Conservation (phyloP, 2,329 filamentous ascomycete species). For the Stagonosporopsis tanaceti region DNA sequence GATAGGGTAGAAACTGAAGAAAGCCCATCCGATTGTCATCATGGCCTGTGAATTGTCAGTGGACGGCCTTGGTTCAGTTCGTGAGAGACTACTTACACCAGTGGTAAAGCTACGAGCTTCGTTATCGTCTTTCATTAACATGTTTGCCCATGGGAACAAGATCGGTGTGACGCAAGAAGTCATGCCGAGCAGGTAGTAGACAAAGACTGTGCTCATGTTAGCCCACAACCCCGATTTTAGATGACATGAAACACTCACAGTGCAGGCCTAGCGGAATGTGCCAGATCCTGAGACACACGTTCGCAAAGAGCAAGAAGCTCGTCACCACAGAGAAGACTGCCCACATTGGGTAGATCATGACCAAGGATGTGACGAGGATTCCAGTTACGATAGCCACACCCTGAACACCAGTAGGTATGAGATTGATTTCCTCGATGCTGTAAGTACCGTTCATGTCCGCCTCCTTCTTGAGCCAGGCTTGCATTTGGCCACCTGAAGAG, state of each 20-base stretch:
- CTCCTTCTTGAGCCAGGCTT: slow-evolving; percentile 59
- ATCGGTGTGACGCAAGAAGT: slow-evolving; percentile 38
- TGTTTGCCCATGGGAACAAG: slow-evolving; percentile 37
- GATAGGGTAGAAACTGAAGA: slow-evolving; percentile 41
- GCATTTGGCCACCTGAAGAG: slow-evolving; percentile 52
- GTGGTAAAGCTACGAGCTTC: slow-evolving; percentile 51
- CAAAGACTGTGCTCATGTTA: slow-evolving; percentile 26
- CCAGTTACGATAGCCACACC: slow-evolving; percentile 57
- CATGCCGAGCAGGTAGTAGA: slow-evolving; percentile 36
- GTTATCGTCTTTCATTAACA: slow-evolving; percentile 48
- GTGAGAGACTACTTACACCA: slow-evolving; percentile 17
- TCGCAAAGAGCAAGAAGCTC: slow-evolving; percentile 50
- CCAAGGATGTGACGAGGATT: slow-evolving; percentile 58
- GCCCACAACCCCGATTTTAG: not conserved
- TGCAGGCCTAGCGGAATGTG: slow-evolving; percentile 53
- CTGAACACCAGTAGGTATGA: slow-evolving; percentile 57
- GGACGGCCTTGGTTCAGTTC: no score
- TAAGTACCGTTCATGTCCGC: slow-evolving; percentile 44
- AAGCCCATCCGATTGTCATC: slow-evolving; percentile 46
- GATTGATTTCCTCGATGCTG: slow-evolving; percentile 57
- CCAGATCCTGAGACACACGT: slow-evolving; percentile 57
- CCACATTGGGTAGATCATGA: slow-evolving; percentile 59
- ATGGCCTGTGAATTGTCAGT: slow-evolving; percentile 29
- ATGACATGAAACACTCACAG: slow-evolving; percentile 22
- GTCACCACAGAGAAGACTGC: slow-evolving; percentile 53